Conservation (phyloP, 1,139 yeast genomes). For the Yamadazyma diddensiae region DNA sequence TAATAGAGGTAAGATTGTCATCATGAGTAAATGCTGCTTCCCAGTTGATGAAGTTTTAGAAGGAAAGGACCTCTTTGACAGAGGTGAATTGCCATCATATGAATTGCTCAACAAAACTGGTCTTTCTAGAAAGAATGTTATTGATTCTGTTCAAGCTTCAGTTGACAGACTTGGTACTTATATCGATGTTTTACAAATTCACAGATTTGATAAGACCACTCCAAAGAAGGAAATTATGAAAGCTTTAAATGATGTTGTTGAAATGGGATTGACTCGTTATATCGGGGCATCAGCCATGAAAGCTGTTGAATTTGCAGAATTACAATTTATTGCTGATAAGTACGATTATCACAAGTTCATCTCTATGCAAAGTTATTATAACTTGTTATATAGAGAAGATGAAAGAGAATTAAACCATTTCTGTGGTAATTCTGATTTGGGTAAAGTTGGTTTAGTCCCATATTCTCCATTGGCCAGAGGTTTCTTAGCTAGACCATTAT, state of each 20-base stretch:
- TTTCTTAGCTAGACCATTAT: background rate
- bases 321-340: conserved; percentile 43
- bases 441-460: conserved; percentile 47
- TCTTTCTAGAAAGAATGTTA: conserved; percentile 49
- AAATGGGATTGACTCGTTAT: conserved; percentile 47
- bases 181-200: conserved; percentile 50
- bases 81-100: too few relatives aligned
- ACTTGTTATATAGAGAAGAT: conserved; percentile 55
- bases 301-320: conserved; percentile 44
- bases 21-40: background rate
- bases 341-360: conserved; percentile 40
- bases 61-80: background rate
- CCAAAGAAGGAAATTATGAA: conserved; percentile 52
- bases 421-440: conserved; percentile 26
- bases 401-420: conserved; percentile 59
- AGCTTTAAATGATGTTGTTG: conserved; percentile 51
- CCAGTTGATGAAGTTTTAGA: background rate
- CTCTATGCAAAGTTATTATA: conserved; percentile 58
- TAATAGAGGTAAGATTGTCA: conserved; percentile 2
- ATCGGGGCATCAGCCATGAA: conserved; percentile 62
- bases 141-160: conserved; percentile 49
- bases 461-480: conserved; percentile 46
- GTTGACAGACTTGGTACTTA: conserved; percentile 52
- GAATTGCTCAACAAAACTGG: conserved; percentile 18
- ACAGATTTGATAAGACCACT: conserved; percentile 43